Base-by-base conservation (phyloP, 2,329 filamentous ascomycete species). In the Arthrinium puccinioides region DNA sequence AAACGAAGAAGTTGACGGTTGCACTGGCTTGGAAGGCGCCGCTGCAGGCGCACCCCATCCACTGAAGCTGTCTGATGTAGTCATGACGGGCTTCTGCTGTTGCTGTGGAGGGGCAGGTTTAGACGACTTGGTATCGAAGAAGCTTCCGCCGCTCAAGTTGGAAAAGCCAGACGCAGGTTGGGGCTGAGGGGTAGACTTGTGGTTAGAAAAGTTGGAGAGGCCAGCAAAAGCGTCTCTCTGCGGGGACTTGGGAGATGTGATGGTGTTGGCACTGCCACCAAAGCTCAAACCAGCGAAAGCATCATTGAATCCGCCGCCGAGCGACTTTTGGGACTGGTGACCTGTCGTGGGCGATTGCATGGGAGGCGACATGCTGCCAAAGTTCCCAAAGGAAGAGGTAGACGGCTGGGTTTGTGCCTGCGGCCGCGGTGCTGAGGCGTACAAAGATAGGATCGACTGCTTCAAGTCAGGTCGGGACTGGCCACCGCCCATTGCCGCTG, bases 391-490 rank as follows among this genome's bases (percentile, higher is more conserved):
- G 0, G 81, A 80, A 20, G 72, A 69, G 26, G 72, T 72, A 10
- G 74, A 70, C 24, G 69, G 67, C 36, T 62, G 67, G 16, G 70
- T 63, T 9, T 59, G 63, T 38, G 77, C 69, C 49, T 85, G 83
- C n/a, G 86, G 79, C 54, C 87, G 84, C 2, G 88, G 84, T 5
- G 79, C 78, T 7, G 87, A 84, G 9, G 89, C 87, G 57, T 98
- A 98, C 13, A 98, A 74, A 7, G 92, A 98, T 33, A 98, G 66
- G 43, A 98, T 98, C 3, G 90, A 97, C 61, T 96, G 90, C 64
- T 98, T 98, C 42, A 98, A 69, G 56, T 98, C 92, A 3, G 90
- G 89, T 44, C 92, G 75, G 31, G 88, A 94, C 50, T 85, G 81
- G 10, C 74, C 72, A 10, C 74, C 72, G 14, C 69, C 69, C 4